phyloP scores from a whole-genome alignment of 2,329 filamentous ascomycete genomes.

The Phyllosticta ampelicida region DNA sequence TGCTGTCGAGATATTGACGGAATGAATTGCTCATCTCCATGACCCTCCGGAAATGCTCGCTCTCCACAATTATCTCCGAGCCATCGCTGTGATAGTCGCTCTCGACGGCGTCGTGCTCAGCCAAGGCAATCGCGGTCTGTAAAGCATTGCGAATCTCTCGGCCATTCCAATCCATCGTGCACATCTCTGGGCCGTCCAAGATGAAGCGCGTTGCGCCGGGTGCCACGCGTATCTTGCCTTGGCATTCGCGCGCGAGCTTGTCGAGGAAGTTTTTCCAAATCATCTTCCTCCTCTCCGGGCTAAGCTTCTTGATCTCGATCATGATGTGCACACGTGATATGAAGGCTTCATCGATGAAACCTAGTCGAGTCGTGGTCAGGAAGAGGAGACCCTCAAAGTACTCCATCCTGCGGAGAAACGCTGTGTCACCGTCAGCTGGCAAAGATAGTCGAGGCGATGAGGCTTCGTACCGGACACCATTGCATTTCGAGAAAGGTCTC shows the following conservation, averaged over 20 bases:
- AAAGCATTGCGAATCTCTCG: constrained; percentile 16
- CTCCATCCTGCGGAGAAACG: constrained; percentile 10
- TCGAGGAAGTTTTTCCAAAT: constrained; percentile 5
- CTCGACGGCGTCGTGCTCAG: constrained; percentile 11
- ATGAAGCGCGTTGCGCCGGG: neutral
- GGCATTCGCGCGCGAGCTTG: constrained; percentile 4
- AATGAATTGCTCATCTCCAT: constrained; percentile 7
- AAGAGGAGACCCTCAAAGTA: constrained; percentile 20
- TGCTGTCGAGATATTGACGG: constrained; percentile 1
- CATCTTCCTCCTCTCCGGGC: neutral
- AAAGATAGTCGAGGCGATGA: neutral
- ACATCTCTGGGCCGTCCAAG: neutral
- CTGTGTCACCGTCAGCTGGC: neutral
- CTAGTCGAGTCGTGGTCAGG: constrained; percentile 25
- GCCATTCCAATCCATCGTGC: constrained; percentile 12
- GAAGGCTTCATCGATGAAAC: constrained; percentile 18
- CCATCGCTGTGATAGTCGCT: neutral
- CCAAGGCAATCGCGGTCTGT: constrained; percentile 16
- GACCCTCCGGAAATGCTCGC: constrained; percentile 2
- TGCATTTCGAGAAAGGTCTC: constrained; percentile 40
- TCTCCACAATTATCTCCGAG: neutral
- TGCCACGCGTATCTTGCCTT: neutral
- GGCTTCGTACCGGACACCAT: constrained; percentile 18
- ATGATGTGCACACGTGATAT: constrained; percentile 10
- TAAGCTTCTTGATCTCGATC: constrained; percentile 13